phyloP scores from a whole-genome alignment of 441 rosid genomes.

The Bruguiera hainesii region DNA sequence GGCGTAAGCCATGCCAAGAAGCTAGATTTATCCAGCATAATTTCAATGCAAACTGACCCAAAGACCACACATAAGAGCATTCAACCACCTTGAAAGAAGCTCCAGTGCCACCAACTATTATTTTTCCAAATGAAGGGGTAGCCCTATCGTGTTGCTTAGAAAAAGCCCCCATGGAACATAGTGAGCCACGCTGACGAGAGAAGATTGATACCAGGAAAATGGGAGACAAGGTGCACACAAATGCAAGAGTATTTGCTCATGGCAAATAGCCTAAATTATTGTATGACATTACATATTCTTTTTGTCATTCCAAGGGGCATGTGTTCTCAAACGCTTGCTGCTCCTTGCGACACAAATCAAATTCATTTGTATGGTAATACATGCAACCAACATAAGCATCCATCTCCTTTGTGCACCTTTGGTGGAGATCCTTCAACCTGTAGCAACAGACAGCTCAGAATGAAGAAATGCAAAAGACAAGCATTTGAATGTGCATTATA shows the following conservation, averaged over 20 bases:
- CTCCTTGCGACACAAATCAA: constrained; percentile 93
- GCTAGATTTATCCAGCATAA: too few species aligned
- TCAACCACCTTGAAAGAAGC: too few species aligned
- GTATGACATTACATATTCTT: constrained; percentile 1
- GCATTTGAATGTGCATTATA: too few species aligned
- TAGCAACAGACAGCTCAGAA: constrained; percentile 21
- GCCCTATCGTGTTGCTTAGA: too few species aligned
- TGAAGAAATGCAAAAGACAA: neutral
- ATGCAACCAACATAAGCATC: constrained; percentile 89
- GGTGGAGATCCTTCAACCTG: constrained; percentile 93
- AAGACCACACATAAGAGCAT: too few species aligned
- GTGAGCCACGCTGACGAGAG: constrained; percentile 1
- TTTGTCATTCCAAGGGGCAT: constrained; percentile 71
- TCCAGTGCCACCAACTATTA: too few species aligned
- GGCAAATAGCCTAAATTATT: constrained; percentile 39
- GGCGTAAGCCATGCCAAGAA: too few species aligned
- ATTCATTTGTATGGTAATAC: constrained; percentile 94
- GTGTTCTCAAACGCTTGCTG: constrained; percentile 89
- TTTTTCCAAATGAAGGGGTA: too few species aligned
- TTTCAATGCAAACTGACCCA: too few species aligned
- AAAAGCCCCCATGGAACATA: too few species aligned
- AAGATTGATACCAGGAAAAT: constrained; percentile 4
- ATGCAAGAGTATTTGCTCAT: constrained; percentile 29
- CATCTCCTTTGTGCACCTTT: constrained; percentile 84
- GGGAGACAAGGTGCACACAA: constrained; percentile 12